Evolutionary conservation across 169 alveolate species (phyloP).

Genomic region (Perkinsus olseni): DNA sequence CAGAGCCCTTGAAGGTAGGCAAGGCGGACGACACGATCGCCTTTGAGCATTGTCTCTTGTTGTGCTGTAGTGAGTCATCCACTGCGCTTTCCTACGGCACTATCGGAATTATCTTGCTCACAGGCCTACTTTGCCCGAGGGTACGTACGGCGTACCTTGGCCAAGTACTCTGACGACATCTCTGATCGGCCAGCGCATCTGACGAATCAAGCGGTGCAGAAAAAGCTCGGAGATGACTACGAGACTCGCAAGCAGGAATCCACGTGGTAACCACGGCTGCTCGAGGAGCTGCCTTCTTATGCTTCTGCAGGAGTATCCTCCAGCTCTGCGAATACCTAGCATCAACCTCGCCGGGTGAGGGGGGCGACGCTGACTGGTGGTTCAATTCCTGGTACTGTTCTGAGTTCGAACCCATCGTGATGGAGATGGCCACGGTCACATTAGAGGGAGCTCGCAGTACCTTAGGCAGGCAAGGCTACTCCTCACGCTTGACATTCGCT

Average conservation of each 20-base stretch:
- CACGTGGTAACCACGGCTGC: no score
- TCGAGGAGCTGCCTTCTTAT: no score
- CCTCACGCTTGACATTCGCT: no score
- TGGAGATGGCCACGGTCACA: neutral
- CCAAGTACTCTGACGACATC: neutral
- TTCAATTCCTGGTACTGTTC: neutral
- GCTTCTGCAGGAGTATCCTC: neutral
- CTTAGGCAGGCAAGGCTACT: neutral
- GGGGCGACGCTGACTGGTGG: neutral
- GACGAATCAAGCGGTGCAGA: neutral
- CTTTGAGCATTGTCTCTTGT: no score
- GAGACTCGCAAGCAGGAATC: neutral
- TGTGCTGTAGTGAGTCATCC: no score
- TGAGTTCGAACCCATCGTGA: neutral
- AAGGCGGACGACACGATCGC: neutral
- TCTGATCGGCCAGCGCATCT: neutral
- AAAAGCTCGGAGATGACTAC: neutral
- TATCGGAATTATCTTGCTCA: neutral
- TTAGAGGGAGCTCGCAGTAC: neutral
- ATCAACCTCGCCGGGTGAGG: neutral
- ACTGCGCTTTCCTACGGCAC: no score
- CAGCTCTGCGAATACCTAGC: neutral
- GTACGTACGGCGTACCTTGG: neutral
- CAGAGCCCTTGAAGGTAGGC: neutral
- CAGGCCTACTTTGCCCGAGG: neutral